Evolutionary conservation across 192 early-diverging fungal species (phyloP).

Genomic region (Dimargaris cristalligena): DNA sequence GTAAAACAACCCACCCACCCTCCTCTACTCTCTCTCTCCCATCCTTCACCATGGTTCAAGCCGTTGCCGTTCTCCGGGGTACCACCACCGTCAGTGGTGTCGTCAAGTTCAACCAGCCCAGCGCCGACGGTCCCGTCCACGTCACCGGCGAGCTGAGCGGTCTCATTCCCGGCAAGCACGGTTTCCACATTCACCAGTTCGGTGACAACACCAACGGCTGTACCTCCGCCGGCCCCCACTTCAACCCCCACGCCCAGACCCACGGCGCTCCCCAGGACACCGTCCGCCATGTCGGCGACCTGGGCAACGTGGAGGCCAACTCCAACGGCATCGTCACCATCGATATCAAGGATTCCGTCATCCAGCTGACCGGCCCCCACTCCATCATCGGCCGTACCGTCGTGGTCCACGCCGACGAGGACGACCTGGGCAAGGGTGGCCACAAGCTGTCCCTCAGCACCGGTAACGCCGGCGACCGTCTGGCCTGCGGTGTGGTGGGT

Average conservation of each 20-base stretch:
- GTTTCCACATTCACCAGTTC: slow-evolving; percentile 76
- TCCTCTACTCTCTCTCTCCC: too few species aligned
- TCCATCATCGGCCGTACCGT: slow-evolving; percentile 69
- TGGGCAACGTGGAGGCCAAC: slow-evolving; percentile 61
- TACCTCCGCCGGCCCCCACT: slow-evolving; percentile 73
- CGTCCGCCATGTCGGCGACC: slow-evolving; percentile 73
- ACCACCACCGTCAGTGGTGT: slow-evolving; percentile 44
- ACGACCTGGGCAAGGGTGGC: slow-evolving; percentile 71
- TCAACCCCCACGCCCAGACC: slow-evolving; percentile 57
- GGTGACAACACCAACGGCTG: slow-evolving; percentile 65
- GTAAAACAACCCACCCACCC: too few species aligned
- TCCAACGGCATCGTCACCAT: slow-evolving; percentile 35
- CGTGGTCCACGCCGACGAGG: slow-evolving; percentile 67
- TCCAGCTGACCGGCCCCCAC: slow-evolving; percentile 58
- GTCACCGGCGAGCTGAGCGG: slow-evolving; percentile 43
- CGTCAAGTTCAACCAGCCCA: slow-evolving; percentile 51
- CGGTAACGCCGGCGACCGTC: slow-evolving; percentile 75
- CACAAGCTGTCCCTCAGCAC: slow-evolving; percentile 57
- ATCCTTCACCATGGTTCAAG: slow-evolving; percentile 51
- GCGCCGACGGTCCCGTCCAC: slow-evolving; percentile 30
- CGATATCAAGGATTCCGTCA: slow-evolving; percentile 35
- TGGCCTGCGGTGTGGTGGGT: slow-evolving; percentile 84
- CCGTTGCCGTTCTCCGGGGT: slow-evolving; percentile 68
- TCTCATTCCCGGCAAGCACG: slow-evolving; percentile 54
- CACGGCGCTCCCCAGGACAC: slow-evolving; percentile 61